These are phyloP conservation scores for Stylosanthes scabra DNA, from an alignment of 331 rosid genomes.

Conservation along the genomic window DNA sequence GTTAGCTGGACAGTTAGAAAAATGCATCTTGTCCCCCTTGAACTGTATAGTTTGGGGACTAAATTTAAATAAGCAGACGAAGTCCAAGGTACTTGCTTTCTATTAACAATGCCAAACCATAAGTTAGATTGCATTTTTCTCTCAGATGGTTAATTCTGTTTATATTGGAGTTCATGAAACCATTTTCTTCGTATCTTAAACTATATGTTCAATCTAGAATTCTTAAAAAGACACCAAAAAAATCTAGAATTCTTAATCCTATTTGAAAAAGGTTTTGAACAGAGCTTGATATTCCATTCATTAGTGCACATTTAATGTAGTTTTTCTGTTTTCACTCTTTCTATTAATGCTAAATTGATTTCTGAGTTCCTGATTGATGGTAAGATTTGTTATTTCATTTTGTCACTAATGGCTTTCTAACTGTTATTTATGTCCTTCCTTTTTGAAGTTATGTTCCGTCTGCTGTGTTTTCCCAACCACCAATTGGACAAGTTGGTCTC, in stretches of 20 bases:
- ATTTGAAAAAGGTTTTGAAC: background rate
- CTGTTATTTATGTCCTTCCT: slow-evolving; percentile 29
- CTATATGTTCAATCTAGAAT: background rate
- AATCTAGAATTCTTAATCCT: background rate
- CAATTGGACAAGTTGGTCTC: slow-evolving; percentile 93
- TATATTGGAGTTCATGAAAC: background rate
- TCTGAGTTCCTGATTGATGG: slow-evolving; percentile 22
- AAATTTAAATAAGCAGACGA: too few relatives aligned
- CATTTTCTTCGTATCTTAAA: background rate
- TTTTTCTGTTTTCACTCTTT: slow-evolving; percentile 40
- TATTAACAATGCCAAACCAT: too few relatives aligned
- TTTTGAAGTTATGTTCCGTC: slow-evolving; percentile 79
- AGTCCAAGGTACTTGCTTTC: too few relatives aligned
- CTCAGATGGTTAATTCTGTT: background rate
- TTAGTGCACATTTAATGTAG: background rate
- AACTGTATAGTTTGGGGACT: too few relatives aligned
- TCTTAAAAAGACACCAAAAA: too few relatives aligned
- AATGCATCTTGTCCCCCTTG: too few relatives aligned
- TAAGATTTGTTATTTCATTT: slow-evolving; percentile 6
- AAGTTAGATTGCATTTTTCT: background rate
- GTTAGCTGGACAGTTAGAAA: too few relatives aligned
- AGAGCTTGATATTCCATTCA: background rate
- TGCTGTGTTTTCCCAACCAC: slow-evolving; percentile 99
- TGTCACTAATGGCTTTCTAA: slow-evolving; percentile 31
- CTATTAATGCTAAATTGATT: slow-evolving; percentile 35